Base-by-base conservation (phyloP, 352 stramenopile species). In the Pythium guiyangense region DNA sequence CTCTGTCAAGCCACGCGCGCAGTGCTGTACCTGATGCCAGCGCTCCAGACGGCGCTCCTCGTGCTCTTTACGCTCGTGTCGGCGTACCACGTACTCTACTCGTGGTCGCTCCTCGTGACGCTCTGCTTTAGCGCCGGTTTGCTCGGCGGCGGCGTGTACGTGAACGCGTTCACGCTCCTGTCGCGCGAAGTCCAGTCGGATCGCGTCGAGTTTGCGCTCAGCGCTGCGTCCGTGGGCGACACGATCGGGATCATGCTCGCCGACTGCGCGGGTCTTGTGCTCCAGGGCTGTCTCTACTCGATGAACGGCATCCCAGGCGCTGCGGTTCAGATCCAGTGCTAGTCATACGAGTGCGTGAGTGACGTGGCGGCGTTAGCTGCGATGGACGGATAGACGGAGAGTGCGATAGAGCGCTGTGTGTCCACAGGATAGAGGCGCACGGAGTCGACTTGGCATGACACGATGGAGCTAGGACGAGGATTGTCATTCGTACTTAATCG, bases 261-360 rank as follows among this genome's bases (percentile, higher is more conserved):
- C 10, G 92, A 98, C 68, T 79, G 94, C 54, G 62, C 72, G 3
- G 87, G 91, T 1, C 65, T 98, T 17, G 85, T 97, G 49, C 67
- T 98, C 25, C 94, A 98, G 62, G 83, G 84, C 35, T 98, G 91
- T 61, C 74, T 98, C 35, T 98, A 97, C 64, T 88, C 84, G 17
- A 71, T 88, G 44, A 90, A 93, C 49, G 64, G 68, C 8, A 66
- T 93, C 3, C 75, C 80, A 18, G 80, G 80, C n/a, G 79, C 79
- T 3, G 72, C 80, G 12, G 65, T 90, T 31, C 54, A 75, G 52
- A 64, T 90, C 34, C 62, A 77, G 10, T 90, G 79, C 56, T 90
- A 37, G 73, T 11, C n/a, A n/a, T n/a, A n/a, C n/a, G n/a, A 17
- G 22, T 11, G 43, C 14, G 1, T 25, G 25, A 34, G 20, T 37